Conservation (phyloP, 2,329 filamentous ascomycete genomes). For the Sarocladiaceae sp. region DNA sequence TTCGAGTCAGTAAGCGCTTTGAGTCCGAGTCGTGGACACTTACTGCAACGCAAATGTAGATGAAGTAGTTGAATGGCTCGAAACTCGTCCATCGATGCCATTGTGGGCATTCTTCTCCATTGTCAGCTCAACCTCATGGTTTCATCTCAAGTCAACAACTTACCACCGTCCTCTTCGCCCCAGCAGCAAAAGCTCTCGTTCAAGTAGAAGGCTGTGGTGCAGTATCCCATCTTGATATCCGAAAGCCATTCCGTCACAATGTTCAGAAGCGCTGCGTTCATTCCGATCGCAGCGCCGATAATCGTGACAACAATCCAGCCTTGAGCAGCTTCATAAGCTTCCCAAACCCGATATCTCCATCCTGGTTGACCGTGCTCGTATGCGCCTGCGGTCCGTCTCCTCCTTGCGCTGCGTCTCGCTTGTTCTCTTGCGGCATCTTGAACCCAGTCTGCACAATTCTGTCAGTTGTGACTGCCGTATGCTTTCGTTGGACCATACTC, state of each 20-base stretch:
- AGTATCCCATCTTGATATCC: slow-evolving; percentile 95
- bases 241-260: slow-evolving; percentile 96
- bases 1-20: slow-evolving; percentile 11
- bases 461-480: not conserved
- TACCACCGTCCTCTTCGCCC: slow-evolving; percentile 76
- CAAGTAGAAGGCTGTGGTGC: slow-evolving; percentile 90
- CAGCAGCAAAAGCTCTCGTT: slow-evolving; percentile 98
- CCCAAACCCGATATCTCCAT: slow-evolving; percentile 77
- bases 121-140: slow-evolving; percentile 17
- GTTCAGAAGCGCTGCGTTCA: slow-evolving; percentile 90
- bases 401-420: slow-evolving; percentile 69
- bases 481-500: slow-evolving; percentile 11
- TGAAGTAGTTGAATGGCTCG: slow-evolving; percentile 72
- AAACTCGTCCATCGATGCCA: slow-evolving; percentile 89
- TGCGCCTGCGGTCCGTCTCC: slow-evolving; percentile 67
- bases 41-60: slow-evolving; percentile 85
- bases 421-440: slow-evolving; percentile 94
- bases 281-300: slow-evolving; percentile 84
- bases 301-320: slow-evolving; percentile 97
- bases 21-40: slow-evolving; percentile 17
- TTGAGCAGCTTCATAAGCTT: slow-evolving; percentile 93
- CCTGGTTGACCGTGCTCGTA: slow-evolving; percentile 66
- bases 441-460: slow-evolving; percentile 70
- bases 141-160: not conserved
- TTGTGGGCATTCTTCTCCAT: slow-evolving; percentile 64